phyloP scores from a whole-genome alignment of 345 rosid species.

The Citrus inodora region DNA sequence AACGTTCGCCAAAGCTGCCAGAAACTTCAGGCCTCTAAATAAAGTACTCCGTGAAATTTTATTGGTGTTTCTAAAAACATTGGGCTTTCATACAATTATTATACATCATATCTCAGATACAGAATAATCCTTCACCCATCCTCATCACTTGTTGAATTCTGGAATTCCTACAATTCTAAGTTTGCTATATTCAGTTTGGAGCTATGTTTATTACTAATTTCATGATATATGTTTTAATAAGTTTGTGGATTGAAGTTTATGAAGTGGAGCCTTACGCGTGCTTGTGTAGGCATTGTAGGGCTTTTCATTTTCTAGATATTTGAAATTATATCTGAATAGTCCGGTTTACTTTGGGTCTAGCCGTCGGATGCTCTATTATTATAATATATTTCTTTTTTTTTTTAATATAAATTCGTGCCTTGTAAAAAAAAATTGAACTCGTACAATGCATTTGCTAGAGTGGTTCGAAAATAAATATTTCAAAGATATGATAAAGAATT shows the following conservation, averaged over 20 bases:
- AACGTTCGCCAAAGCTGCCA: not conserved
- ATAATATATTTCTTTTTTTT: too few relatives aligned
- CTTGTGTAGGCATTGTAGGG: too few relatives aligned
- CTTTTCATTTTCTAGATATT: too few relatives aligned
- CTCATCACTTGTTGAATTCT: not conserved
- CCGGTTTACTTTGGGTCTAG: too few relatives aligned
- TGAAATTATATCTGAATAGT: too few relatives aligned
- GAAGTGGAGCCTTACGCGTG: not conserved
- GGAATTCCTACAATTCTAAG: not conserved
- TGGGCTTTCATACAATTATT: not conserved
- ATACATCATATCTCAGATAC: not conserved
- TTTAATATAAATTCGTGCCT: too few relatives aligned
- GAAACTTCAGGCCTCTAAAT: not conserved
- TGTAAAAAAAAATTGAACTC: too few relatives aligned
- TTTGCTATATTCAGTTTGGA: not conserved
- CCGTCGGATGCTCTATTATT: too few relatives aligned
- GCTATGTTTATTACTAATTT: not conserved
- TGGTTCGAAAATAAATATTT: too few relatives aligned
- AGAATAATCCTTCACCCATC: not conserved
- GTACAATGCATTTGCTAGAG: too few relatives aligned
- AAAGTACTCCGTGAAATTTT: not conserved
- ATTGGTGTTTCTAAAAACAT: not conserved
- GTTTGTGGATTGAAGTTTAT: not conserved
- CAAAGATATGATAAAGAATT: too few relatives aligned
- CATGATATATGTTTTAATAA: not conserved